Evolutionary conservation across 176 grass and related monocot species (phyloP).

Genomic region (Musa troglodytarum): DNA sequence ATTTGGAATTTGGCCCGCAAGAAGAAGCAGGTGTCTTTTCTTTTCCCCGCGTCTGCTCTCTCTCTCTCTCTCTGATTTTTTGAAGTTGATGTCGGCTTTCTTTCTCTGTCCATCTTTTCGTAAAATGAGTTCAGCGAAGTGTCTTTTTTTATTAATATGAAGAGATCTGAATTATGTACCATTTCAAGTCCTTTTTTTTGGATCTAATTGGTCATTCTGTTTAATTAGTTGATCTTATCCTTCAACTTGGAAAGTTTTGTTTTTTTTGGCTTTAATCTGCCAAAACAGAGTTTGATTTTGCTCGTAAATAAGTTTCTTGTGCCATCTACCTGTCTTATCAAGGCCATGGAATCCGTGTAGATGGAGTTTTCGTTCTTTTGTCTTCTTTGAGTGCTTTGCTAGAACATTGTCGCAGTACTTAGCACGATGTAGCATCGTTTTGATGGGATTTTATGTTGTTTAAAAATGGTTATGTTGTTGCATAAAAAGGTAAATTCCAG

Average conservation of each 20-base stretch:
- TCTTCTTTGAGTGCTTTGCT: too few relatives aligned
- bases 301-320: background rate
- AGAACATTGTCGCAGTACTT: too few relatives aligned
- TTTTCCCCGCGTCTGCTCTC: background rate
- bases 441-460: too few relatives aligned
- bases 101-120: background rate
- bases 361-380: background rate
- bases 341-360: background rate
- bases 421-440: too few relatives aligned
- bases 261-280: background rate
- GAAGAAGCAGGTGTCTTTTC: slow-evolving; percentile 24
- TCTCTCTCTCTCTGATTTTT: background rate
- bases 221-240: background rate
- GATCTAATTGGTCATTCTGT: background rate
- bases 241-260: background rate
- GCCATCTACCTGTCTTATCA: background rate
- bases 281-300: background rate
- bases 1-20: slow-evolving; percentile 24
- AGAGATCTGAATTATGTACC: background rate
- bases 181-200: background rate
- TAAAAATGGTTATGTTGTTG: too few relatives aligned
- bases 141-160: too few relatives aligned
- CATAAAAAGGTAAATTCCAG: too few relatives aligned
- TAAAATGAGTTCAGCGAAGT: too few relatives aligned
- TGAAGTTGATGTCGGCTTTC: background rate